These are phyloP conservation scores for Mortierella sp. DNA, from an alignment of 371 early-diverging fungal genomes.

Conservation along the genomic window DNA sequence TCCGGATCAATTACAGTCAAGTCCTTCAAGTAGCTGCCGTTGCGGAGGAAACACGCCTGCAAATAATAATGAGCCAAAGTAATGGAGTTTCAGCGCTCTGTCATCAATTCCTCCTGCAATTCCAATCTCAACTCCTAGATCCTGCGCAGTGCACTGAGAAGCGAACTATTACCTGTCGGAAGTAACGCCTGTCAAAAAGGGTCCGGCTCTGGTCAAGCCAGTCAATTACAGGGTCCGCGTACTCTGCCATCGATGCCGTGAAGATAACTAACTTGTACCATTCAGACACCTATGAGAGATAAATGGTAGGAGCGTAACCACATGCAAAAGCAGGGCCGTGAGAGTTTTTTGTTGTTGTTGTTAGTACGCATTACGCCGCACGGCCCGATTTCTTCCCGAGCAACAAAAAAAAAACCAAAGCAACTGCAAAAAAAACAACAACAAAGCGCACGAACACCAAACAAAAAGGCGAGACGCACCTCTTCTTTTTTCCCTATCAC, in stretches of 20 bases:
- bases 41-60: slow-evolving; percentile 80
- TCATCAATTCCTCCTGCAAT: neutral
- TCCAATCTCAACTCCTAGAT: neutral
- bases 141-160: neutral
- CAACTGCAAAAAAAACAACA: neutral
- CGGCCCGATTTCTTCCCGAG: neutral
- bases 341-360: neutral
- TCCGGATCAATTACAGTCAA: slow-evolving; percentile 86
- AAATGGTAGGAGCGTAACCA: neutral
- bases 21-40: slow-evolving; percentile 92
- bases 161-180: slow-evolving; percentile 77
- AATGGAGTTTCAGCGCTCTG: neutral
- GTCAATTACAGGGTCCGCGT: slow-evolving; percentile 98
- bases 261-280: slow-evolving; percentile 99
- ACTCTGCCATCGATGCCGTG: slow-evolving; percentile 97
- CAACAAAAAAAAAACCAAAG: neutral
- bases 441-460: neutral
- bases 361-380: neutral
- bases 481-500: neutral
- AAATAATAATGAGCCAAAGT: neutral
- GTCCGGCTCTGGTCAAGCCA: slow-evolving; percentile 88
- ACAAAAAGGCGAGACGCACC: neutral
- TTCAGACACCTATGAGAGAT: slow-evolving; percentile 77
- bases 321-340: slow-evolving; percentile 2
- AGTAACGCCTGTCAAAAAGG: slow-evolving; percentile 85